Percentiles rank a stretch among this genome's conserved stretches.
These are phyloP conservation scores for Dendrothele bispora DNA, from an alignment of 768 basidiomycete species.

Conservation along the genomic window DNA sequence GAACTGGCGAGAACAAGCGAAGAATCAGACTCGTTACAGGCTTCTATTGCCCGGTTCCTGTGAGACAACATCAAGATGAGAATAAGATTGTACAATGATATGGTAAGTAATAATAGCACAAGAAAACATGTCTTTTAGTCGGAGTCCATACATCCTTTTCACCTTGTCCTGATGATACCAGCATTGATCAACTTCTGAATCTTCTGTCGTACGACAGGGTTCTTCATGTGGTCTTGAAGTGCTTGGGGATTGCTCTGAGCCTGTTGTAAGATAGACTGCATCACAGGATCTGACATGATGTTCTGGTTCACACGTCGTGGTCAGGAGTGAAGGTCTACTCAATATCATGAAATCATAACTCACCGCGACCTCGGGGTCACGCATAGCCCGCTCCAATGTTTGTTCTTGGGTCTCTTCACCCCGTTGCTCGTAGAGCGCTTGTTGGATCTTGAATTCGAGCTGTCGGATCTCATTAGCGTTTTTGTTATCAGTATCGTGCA, in stretches of 20 bases:
- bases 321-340: slow-evolving; percentile 3
- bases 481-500: slow-evolving; percentile 78
- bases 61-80: too few relatives aligned
- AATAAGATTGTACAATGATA: too few relatives aligned
- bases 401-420: slow-evolving; percentile 89
- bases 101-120: too few relatives aligned
- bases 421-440: slow-evolving; percentile 76
- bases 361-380: slow-evolving; percentile 94
- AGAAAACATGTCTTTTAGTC: neutral
- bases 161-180: slow-evolving; percentile 89
- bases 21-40: too few relatives aligned
- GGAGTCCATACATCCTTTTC: too few relatives aligned
- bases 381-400: slow-evolving; percentile 91
- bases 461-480: slow-evolving; percentile 82
- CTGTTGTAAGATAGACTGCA: slow-evolving; percentile 94
- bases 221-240: slow-evolving; percentile 96
- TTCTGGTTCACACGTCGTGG: slow-evolving; percentile 37
- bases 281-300: slow-evolving; percentile 89
- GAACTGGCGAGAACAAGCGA: too few relatives aligned
- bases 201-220: slow-evolving; percentile 75
- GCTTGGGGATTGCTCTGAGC: slow-evolving; percentile 88
- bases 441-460: slow-evolving; percentile 78
- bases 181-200: slow-evolving; percentile 90
- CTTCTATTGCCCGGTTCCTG: too few relatives aligned
- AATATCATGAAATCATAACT: slow-evolving; percentile 27